Percentiles rank a stretch among this genome's conserved stretches.
Evolutionary conservation across 2,329 filamentous ascomycete species (phyloP).

Genomic region (Dactylellina sp.): DNA sequence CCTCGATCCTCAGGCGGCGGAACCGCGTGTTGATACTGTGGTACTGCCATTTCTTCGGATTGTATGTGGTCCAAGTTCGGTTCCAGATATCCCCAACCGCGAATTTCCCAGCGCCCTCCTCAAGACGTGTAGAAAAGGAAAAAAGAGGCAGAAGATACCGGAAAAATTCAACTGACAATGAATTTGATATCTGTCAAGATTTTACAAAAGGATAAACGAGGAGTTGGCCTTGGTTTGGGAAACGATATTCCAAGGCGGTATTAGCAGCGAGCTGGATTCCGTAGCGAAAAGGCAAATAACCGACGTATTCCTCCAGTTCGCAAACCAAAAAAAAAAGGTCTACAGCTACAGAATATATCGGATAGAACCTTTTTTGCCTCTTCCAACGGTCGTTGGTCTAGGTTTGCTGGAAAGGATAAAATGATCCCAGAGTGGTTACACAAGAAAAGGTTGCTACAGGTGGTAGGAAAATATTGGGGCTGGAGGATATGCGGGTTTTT

Average conservation of each 20-base stretch:
- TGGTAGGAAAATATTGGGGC: constrained; percentile 36
- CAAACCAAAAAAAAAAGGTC: constrained; percentile 15
- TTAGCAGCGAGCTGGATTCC: constrained; percentile 11
- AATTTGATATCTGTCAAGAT: constrained; percentile 6
- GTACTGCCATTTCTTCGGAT: constrained; percentile 45
- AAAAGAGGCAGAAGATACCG: constrained; percentile 12
- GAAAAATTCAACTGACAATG: constrained; percentile 25
- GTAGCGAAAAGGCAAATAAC: constrained; percentile 28
- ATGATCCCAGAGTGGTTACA: constrained; percentile 46
- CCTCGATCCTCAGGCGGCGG: constrained; percentile 50
- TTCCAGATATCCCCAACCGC: constrained; percentile 26
- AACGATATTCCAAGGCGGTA: constrained; percentile 19
- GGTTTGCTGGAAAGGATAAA: constrained; percentile 54
- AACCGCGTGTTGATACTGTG: constrained; percentile 51
- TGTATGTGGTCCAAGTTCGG: constrained; percentile 7
- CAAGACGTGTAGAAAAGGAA: background rate
- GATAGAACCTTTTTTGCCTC: constrained; percentile 32
- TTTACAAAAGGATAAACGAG: constrained; percentile 6
- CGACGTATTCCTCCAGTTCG: constrained; percentile 12
- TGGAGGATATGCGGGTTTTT: constrained; percentile 44
- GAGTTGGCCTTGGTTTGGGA: constrained; percentile 7
- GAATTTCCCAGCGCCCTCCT: constrained; percentile 37
- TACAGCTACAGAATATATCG: constrained; percentile 26
- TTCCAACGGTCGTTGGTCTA: constrained; percentile 33
- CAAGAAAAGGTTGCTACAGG: constrained; percentile 41